Conservation (phyloP, 805 yeast species). For the Metschnikowia drakensbergensis region DNA sequence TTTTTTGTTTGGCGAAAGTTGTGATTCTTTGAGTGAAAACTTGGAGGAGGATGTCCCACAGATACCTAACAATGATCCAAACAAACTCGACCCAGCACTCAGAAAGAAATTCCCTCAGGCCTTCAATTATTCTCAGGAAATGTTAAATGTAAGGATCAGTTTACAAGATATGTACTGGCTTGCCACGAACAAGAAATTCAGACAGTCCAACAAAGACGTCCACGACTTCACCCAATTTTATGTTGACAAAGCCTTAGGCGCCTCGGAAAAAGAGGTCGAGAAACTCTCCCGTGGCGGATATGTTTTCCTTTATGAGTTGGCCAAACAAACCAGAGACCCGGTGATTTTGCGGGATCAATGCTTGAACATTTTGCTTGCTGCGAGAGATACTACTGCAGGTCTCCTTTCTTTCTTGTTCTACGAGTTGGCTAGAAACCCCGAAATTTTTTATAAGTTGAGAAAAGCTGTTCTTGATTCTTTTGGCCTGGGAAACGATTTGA, state of each 20-base stretch:
- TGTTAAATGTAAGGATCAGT: conserved; percentile 11
- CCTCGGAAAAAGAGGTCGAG: conserved; percentile 29
- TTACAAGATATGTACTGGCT: conserved; percentile 15
- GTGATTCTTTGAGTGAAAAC: conserved; percentile 15
- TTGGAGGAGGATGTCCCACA: conserved; percentile 2
- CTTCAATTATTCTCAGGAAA: conserved; percentile 15
- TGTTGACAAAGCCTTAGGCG: conserved; percentile 35
- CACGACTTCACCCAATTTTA: conserved; percentile 26
- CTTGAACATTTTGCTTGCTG: conserved; percentile 49
- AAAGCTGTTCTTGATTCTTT: conserved; percentile 30
- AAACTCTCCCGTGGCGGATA: conserved; percentile 35
- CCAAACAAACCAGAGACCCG: conserved; percentile 47
- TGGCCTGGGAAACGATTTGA: conserved; percentile 34
- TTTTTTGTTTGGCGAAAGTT: conserved; percentile 18
- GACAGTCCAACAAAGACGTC: conserved; percentile 12
- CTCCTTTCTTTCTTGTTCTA: conserved; percentile 43
- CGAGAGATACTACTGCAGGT: conserved; percentile 55
- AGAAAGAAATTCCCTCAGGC: conserved; percentile 13
- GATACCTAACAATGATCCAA: not conserved
- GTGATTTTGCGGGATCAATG: conserved; percentile 47
- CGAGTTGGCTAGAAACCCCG: conserved; percentile 44
- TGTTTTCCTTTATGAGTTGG: conserved; percentile 47
- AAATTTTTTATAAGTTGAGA: conserved; percentile 35
- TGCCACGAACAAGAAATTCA: conserved; percentile 10
- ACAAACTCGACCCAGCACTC: conserved; percentile 10